Evolutionary conservation across 768 basidiomycete species (phyloP).

Genomic region (Filobasidium floriforme): DNA sequence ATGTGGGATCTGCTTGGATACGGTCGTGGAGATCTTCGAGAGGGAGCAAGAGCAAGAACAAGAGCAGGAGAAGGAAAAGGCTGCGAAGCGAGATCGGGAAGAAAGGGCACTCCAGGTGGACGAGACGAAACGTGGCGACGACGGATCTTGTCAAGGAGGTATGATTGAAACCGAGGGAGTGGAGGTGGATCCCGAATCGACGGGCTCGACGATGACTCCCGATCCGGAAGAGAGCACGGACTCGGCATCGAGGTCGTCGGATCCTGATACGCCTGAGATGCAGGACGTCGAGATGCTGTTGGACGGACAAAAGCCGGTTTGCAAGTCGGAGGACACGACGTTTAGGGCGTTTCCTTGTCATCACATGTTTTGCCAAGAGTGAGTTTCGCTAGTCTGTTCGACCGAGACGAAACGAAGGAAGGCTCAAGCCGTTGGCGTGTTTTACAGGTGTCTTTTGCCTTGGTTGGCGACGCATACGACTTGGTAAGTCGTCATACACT

Average conservation of each 20-base stretch:
- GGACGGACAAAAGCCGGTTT: conserved; percentile 5
- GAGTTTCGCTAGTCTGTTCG: neutral
- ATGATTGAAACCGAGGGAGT: too few relatives aligned
- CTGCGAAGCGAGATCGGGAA: neutral
- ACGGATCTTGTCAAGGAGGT: too few relatives aligned
- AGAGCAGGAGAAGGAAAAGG: conserved; percentile 4
- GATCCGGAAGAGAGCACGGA: too few relatives aligned
- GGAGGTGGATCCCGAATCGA: too few relatives aligned
- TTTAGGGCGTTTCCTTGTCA: conserved; percentile 23
- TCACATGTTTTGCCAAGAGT: conserved; percentile 22
- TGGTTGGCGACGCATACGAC: conserved; percentile 21
- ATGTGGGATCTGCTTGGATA: conserved; percentile 24
- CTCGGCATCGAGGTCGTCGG: too few relatives aligned
- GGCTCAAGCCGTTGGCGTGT: neutral
- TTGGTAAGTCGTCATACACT: conserved; percentile 11
- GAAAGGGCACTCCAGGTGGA: neutral
- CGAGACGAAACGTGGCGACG: too few relatives aligned
- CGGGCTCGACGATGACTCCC: too few relatives aligned
- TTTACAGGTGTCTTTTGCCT: conserved; percentile 15
- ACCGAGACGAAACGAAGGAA: too few relatives aligned
- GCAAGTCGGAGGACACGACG: conserved; percentile 13
- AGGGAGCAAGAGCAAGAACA: conserved; percentile 4
- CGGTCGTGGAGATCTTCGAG: conserved; percentile 9
- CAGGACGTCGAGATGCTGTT: conserved; percentile 18
- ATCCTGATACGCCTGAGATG: conserved; percentile 8